These are phyloP conservation scores for Candida golubevii DNA, from an alignment of 805 yeast genomes.

Conservation along the genomic window DNA sequence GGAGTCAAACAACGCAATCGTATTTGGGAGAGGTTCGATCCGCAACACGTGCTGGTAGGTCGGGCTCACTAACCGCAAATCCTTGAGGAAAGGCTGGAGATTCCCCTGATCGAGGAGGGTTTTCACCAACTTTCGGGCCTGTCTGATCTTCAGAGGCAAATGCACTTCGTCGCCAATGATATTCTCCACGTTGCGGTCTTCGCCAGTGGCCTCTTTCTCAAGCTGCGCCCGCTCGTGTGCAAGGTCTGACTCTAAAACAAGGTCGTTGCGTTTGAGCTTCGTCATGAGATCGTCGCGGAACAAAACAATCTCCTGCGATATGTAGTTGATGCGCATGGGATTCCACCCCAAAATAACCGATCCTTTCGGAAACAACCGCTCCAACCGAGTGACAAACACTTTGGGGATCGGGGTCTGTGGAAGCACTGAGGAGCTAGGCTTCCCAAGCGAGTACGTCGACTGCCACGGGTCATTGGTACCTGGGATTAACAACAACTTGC, in stretches of 20 bases:
- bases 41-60: conserved; percentile 66
- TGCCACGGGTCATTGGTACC: conserved; percentile 96
- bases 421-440: conserved; percentile 28
- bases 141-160: conserved; percentile 44
- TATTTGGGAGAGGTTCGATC: conserved; percentile 75
- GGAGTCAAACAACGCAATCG: conserved; percentile 59
- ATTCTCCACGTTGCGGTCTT: conserved; percentile 20
- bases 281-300: conserved; percentile 69
- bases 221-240: conserved; percentile 25
- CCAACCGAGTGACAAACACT: conserved; percentile 64
- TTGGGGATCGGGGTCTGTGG: conserved; percentile 74
- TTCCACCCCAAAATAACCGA: conserved; percentile 51
- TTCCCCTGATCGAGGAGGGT: conserved; percentile 86
- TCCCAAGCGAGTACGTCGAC: conserved; percentile 60
- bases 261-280: conserved; percentile 66
- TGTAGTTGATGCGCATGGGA: conserved; percentile 72
- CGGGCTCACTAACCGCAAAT: conserved; percentile 61
- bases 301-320: conserved; percentile 78
- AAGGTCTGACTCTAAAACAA: conserved; percentile 46
- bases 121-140: conserved; percentile 67
- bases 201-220: conserved; percentile 18
- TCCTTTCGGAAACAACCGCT: conserved; percentile 37
- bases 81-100: conserved; percentile 70
- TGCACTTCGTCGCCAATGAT: conserved; percentile 19
- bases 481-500: conserved; percentile 72